A percentile compares a stretch with the other conserved stretches of the same genome.
phyloP scores from a whole-genome alignment of 148 eudicot species.

The Hydrangea macrophylla region DNA sequence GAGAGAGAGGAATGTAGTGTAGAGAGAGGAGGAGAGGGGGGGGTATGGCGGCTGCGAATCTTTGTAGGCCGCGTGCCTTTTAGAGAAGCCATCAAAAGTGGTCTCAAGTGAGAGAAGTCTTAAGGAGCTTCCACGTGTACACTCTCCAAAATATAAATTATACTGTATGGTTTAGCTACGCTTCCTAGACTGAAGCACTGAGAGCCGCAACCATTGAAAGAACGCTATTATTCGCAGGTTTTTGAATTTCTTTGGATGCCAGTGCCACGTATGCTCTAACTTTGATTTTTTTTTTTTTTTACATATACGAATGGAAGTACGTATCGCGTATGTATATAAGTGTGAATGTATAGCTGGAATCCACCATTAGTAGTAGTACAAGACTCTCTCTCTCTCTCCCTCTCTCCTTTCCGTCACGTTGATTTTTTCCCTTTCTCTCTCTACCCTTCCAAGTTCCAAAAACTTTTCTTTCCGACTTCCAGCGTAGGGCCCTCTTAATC shows the following conservation, averaged over 20 bases:
- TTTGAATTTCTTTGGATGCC: conserved; percentile 1
- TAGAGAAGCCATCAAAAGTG: conserved; percentile 27
- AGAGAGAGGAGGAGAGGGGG: background rate
- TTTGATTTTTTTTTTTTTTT: background rate
- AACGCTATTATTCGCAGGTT: background rate
- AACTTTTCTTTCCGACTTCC: no score
- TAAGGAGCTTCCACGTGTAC: conserved; percentile 24
- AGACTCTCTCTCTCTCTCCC: no score
- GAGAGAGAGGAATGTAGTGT: no score
- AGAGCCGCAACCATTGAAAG: conserved; percentile 20
- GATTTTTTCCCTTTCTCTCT: background rate
- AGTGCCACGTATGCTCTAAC: conserved; percentile 8
- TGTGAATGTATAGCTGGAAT: background rate
- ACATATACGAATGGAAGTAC: no score
- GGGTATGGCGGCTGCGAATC: conserved; percentile 28
- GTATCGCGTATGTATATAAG: background rate
- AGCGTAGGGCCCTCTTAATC: no score
- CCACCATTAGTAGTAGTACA: background rate
- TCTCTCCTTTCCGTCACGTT: background rate
- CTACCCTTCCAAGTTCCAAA: background rate
- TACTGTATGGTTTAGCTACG: conserved; percentile 8
- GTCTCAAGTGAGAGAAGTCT: conserved; percentile 18
- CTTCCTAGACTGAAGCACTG: conserved; percentile 17
- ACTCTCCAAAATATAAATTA: background rate
- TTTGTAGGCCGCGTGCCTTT: conserved; percentile 21